Evolutionary conservation across 805 yeast species (phyloP).

Genomic region (Ogataea methylovora): DNA sequence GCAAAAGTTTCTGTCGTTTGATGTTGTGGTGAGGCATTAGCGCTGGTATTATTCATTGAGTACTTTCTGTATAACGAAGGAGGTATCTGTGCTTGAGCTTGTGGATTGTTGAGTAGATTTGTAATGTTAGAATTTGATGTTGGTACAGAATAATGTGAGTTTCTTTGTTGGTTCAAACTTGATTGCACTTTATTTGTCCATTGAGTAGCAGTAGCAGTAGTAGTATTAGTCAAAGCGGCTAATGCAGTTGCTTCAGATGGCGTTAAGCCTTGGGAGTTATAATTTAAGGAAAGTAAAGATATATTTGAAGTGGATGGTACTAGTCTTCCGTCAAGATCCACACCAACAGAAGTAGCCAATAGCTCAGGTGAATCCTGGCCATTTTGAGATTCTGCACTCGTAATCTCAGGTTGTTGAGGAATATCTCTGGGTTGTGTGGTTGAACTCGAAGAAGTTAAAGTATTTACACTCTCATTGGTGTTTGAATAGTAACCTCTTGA

Average conservation of each 20-base stretch:
- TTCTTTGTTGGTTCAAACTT: conserved; percentile 12
- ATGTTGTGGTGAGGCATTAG: not conserved
- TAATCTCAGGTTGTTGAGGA: not conserved
- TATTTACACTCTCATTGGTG: no score
- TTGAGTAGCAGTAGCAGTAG: no score
- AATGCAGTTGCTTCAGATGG: not conserved
- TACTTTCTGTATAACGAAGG: conserved; percentile 2
- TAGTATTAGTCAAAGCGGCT: not conserved
- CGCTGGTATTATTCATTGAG: conserved; percentile 3
- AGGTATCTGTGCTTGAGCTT: conserved; percentile 1
- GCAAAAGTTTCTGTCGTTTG: not conserved
- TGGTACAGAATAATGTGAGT: conserved; percentile 4
- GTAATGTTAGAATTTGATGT: no score
- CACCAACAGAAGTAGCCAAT: conserved; percentile 28
- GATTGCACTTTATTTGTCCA: no score
- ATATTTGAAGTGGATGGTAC: conserved; percentile 29
- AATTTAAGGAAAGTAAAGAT: conserved; percentile 27
- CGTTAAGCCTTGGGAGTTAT: conserved; percentile 4
- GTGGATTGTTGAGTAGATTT: conserved; percentile 3
- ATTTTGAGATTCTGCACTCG: not conserved
- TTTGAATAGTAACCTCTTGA: no score
- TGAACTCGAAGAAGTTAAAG: no score
- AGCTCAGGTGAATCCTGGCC: conserved; percentile 23
- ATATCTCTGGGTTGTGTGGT: no score
- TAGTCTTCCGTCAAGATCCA: conserved; percentile 22